These are phyloP conservation scores for Crotalaria pallida DNA, from an alignment of 306 rosid genomes.

Conservation along the genomic window DNA sequence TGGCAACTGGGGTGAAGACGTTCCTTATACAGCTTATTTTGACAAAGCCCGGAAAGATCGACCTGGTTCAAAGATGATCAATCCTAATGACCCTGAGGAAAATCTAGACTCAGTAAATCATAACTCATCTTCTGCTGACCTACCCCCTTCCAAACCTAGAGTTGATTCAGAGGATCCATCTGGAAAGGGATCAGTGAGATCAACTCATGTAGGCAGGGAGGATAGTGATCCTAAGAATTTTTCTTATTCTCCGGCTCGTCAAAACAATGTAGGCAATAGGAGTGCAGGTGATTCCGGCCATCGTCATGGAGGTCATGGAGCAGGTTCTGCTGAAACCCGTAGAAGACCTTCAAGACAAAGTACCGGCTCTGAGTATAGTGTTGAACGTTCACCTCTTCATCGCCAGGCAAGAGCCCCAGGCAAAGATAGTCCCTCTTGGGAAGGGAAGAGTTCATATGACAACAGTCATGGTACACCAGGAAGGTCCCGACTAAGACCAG, in stretches of 20 bases:
- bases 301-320: constrained; percentile 40
- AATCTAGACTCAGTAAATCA: constrained; percentile 39
- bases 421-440: constrained; percentile 58
- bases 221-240: constrained; percentile 50
- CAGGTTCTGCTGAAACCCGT: constrained; percentile 46
- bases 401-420: constrained; percentile 60
- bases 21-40: constrained; percentile 87
- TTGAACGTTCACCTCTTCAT: constrained; percentile 86
- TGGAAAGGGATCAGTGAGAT: constrained; percentile 27
- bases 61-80: constrained; percentile 56
- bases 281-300: constrained; percentile 34
- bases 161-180: constrained; percentile 32
- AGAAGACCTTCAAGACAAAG: constrained; percentile 49
- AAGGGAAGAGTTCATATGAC: constrained; percentile 61
- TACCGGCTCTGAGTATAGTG: constrained; percentile 54
- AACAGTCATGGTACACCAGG: constrained; percentile 71
- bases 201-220: constrained; percentile 48
- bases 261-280: constrained; percentile 39
- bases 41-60: constrained; percentile 85
- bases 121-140: constrained; percentile 33
- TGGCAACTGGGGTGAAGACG: constrained; percentile 90
- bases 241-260: constrained; percentile 54
- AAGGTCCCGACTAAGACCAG: constrained; percentile 60
- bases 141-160: constrained; percentile 39
- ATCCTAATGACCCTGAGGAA: constrained; percentile 86